Evolutionary conservation across 202 grass and related monocot genomes (phyloP).

Genomic region (Digitaria exilis): DNA sequence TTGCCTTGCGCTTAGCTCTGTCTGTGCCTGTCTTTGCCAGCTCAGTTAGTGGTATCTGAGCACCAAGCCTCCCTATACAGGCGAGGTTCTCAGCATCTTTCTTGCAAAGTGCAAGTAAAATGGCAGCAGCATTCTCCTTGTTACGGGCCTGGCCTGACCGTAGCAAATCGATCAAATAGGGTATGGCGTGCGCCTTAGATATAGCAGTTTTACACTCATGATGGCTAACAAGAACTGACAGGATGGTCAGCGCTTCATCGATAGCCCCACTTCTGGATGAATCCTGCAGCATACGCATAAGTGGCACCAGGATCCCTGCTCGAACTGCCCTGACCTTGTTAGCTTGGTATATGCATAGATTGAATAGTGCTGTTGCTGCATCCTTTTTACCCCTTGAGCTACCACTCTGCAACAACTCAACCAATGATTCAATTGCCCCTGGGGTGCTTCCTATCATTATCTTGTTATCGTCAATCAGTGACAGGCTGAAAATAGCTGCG

Average conservation of each 20-base stretch:
- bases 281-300: constrained; percentile 83
- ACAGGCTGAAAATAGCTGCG: constrained; percentile 90
- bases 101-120: constrained; percentile 95
- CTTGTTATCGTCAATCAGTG: constrained; percentile 90
- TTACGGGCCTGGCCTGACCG: constrained; percentile 79
- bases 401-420: constrained; percentile 77
- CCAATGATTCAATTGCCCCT: constrained; percentile 77
- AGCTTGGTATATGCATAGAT: constrained; percentile 92
- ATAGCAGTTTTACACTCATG: constrained; percentile 75
- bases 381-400: constrained; percentile 85
- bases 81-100: constrained; percentile 89
- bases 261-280: constrained; percentile 64
- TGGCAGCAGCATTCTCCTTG: constrained; percentile 89
- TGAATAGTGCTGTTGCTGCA: constrained; percentile 95
- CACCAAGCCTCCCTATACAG: constrained; percentile 84
- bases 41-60: constrained; percentile 85
- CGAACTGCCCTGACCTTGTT: constrained; percentile 88
- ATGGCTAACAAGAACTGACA: constrained; percentile 75
- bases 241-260: constrained; percentile 80
- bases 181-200: constrained; percentile 69
- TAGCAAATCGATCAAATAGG: constrained; percentile 79
- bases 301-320: constrained; percentile 75
- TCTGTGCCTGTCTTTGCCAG: constrained; percentile 86
- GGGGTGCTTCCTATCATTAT: constrained; percentile 90
- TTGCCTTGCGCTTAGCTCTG: constrained; percentile 91